These are phyloP conservation scores for Fusarium subtropicale DNA, from an alignment of 2,329 filamentous ascomycete species.

Conservation along the genomic window DNA sequence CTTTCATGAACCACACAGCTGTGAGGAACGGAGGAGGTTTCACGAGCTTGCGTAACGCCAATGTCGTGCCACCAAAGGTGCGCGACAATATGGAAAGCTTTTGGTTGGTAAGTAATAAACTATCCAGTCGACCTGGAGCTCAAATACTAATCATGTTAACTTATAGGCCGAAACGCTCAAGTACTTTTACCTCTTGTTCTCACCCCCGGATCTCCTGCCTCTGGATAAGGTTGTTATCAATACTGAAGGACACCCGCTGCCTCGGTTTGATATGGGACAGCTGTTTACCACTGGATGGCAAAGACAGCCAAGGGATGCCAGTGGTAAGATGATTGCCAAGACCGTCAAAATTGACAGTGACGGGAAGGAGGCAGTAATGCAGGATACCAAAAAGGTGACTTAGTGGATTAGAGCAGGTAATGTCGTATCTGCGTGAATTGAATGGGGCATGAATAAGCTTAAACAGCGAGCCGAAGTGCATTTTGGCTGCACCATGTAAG, in stretches of 20 bases:
- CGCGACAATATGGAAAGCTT: constrained; percentile 99
- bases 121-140: background rate
- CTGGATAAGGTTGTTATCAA: constrained; percentile 92
- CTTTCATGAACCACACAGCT: constrained; percentile 86
- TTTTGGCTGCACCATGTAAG: background rate
- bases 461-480: constrained; percentile 15
- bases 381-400: constrained; percentile 16
- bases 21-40: constrained; percentile 84
- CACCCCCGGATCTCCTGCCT: constrained; percentile 82
- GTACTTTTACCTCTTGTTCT: constrained; percentile 97
- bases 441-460: constrained; percentile 12
- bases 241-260: constrained; percentile 93
- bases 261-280: constrained; percentile 83
- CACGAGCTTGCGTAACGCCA: constrained; percentile 82
- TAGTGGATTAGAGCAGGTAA: constrained; percentile 19
- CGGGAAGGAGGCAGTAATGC: constrained; percentile 28
- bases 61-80: constrained; percentile 72
- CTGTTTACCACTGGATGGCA: constrained; percentile 86
- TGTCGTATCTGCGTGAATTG: background rate
- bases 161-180: constrained; percentile 93
- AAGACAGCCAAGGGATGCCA: constrained; percentile 70
- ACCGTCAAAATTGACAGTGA: constrained; percentile 17
- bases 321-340: constrained; percentile 54
- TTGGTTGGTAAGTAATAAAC: constrained; percentile 78
- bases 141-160: constrained; percentile 32